These are phyloP conservation scores for Linum trigynum DNA, from an alignment of 345 rosid species.

Conservation along the genomic window DNA sequence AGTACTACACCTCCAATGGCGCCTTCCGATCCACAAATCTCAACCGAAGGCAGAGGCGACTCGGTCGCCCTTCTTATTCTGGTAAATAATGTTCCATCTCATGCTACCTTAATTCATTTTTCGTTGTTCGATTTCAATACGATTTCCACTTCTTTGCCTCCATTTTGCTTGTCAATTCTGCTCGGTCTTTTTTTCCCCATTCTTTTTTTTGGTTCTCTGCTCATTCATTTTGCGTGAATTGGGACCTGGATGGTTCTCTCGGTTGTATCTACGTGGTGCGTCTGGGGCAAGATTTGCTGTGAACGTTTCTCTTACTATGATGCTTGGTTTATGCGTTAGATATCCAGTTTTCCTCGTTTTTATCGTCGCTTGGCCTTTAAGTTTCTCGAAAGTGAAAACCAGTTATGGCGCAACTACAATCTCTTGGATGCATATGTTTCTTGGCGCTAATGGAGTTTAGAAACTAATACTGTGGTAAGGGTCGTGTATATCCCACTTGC, in stretches of 20 bases:
- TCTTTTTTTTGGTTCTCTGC: neutral
- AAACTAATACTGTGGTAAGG: neutral
- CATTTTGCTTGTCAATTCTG: neutral
- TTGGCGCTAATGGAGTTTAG: neutral
- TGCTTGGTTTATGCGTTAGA: neutral
- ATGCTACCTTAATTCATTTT: no score
- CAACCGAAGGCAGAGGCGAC: conserved; percentile 12
- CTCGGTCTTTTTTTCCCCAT: neutral
- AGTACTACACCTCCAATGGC: conserved; percentile 39
- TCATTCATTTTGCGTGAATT: neutral
- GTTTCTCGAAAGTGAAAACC: neutral
- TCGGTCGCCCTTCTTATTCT: conserved; percentile 10
- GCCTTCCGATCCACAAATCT: conserved; percentile 22
- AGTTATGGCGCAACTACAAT: neutral
- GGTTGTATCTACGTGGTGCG: no score
- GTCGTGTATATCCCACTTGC: neutral
- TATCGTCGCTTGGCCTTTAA: neutral
- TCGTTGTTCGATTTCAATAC: no score
- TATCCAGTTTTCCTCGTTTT: neutral
- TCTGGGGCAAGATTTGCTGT: no score
- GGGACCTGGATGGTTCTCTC: neutral
- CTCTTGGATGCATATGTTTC: neutral
- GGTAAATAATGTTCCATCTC: conserved; percentile 5
- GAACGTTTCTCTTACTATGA: neutral
- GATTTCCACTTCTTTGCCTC: no score